Percentiles rank a stretch among this genome's conserved stretches.
Evolutionary conservation across 164 flowering plant genomes (phyloP).

Genomic region (Sedum album): DNA sequence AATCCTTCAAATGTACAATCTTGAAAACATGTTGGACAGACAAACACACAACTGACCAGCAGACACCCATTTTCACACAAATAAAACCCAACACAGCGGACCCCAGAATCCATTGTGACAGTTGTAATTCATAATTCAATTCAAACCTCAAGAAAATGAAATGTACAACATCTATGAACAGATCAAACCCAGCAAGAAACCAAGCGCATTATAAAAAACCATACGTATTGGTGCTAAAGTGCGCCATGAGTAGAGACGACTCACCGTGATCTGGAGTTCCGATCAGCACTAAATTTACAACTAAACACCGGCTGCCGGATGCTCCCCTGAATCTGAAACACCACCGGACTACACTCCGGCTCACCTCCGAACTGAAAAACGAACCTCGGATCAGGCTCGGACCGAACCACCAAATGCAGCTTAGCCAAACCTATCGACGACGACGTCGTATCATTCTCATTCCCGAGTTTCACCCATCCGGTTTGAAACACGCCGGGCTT

Average conservation of each 20-base stretch:
- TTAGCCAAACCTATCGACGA: slow-evolving; percentile 23
- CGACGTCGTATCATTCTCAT: slow-evolving; percentile 20
- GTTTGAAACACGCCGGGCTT: slow-evolving; percentile 41
- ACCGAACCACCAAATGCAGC: slow-evolving; percentile 58
- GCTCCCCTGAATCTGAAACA: slow-evolving; percentile 79
- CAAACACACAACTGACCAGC: not conserved
- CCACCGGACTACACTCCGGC: slow-evolving; percentile 95
- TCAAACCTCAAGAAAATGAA: not conserved
- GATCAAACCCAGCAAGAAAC: not conserved
- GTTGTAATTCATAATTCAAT: not conserved
- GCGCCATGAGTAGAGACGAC: slow-evolving; percentile 13
- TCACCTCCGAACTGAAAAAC: slow-evolving; percentile 95
- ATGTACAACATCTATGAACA: not conserved
- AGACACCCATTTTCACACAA: not conserved
- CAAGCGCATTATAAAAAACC: slow-evolving; percentile 6
- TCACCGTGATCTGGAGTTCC: slow-evolving; percentile 67
- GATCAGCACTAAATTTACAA: slow-evolving; percentile 87
- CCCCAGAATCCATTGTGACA: not conserved
- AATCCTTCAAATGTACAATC: not conserved
- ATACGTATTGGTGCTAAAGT: slow-evolving; percentile 7
- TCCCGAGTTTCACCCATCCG: slow-evolving; percentile 75
- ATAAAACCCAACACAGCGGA: not conserved
- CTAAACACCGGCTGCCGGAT: slow-evolving; percentile 91
- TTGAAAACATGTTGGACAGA: not conserved
- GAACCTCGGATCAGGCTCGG: slow-evolving; percentile 86